A percentile compares a stretch with the other conserved stretches of the same genome.
phyloP scores from a whole-genome alignment of 148 eudicot species.

The Heliosperma pusillum region DNA sequence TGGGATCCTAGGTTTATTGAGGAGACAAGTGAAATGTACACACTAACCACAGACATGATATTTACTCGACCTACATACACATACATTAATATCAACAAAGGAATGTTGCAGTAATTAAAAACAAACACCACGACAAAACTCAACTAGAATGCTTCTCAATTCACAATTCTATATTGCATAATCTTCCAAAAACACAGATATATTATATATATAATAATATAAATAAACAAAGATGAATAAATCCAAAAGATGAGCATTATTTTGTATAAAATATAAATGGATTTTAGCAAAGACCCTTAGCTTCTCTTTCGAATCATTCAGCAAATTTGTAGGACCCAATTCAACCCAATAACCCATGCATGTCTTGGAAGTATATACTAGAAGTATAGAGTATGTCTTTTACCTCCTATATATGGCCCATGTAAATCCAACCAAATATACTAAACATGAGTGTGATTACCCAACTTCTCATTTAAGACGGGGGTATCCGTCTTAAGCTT shows the following conservation, averaged over 20 bases:
- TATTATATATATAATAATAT: conserved; percentile 16
- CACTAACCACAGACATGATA: background rate
- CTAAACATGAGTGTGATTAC: conserved; percentile 8
- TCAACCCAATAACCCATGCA: conserved; percentile 1
- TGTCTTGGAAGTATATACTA: conserved; percentile 28
- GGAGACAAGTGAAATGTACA: background rate
- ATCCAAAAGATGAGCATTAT: conserved; percentile 19
- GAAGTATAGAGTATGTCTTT: too few relatives aligned
- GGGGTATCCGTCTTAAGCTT: too few relatives aligned
- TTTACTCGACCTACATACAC: background rate
- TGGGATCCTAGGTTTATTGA: background rate
- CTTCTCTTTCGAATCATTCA: conserved; percentile 24
- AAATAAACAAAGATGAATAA: background rate
- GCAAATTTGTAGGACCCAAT: conserved; percentile 14
- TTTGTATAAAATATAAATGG: conserved; percentile 19
- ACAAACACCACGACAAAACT: conserved; percentile 26
- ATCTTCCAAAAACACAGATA: conserved; percentile 26
- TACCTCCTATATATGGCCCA: too few relatives aligned
- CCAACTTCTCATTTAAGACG: too few relatives aligned
- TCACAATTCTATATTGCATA: conserved; percentile 18
- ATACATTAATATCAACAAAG: conserved; percentile 20
- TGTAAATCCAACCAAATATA: conserved; percentile 25
- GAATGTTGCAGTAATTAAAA: conserved; percentile 30
- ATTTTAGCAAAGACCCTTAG: conserved; percentile 16
- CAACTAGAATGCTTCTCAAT: background rate